Evolutionary conservation across 2,329 filamentous ascomycete species (phyloP), one percentile per base, ranked within the genome.

Genomic region (Epichloe aotearoae): DNA sequence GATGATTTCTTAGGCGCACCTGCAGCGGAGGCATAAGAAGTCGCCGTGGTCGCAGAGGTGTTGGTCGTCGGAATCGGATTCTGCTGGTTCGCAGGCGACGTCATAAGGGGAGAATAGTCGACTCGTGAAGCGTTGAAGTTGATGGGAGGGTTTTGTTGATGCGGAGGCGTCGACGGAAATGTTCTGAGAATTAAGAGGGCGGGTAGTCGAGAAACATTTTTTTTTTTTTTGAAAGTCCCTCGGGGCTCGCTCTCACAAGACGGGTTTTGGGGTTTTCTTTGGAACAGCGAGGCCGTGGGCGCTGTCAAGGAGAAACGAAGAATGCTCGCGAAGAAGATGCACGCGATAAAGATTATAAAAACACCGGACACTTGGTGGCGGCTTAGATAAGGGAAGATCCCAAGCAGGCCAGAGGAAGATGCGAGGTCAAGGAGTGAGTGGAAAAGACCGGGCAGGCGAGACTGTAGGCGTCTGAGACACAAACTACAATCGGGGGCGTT

Each of bases 1-100:
- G 74, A 70, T 65, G 72, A 70, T 74, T 83, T 82, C 73, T 81
- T 81, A 58, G 73, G 71, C 68, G 76, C 74, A 72, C 76, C 73
- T 66, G 74, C 80, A 71, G 80, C 79, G 62, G 79, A 82, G 73
- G 80, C 80, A 79, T 83, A 83, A 66, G 80, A 83, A 66, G 70
- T 64, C 68, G 76, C 73, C 66, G 76, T 73, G 64, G 75, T 71
- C 66, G 75, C 72, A 68, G 75, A 72, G 67, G 71, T 70, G 68
- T 71, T 78, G 64, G 74, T 73, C 73, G 78, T 77, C 76, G 74
- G 68, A 62, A 66, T 74, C 64, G 69, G 65, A 64, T 70, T 74
- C 65, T 74, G 72, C 69, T 74, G 69, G 65, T 69, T 73, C 59
- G 72, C 73, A 75, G 75, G 68, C 68, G 77, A 80, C 75, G 76